phyloP scores from a whole-genome alignment of 148 eudicot genomes.

The Rhododendron mucronatum region DNA sequence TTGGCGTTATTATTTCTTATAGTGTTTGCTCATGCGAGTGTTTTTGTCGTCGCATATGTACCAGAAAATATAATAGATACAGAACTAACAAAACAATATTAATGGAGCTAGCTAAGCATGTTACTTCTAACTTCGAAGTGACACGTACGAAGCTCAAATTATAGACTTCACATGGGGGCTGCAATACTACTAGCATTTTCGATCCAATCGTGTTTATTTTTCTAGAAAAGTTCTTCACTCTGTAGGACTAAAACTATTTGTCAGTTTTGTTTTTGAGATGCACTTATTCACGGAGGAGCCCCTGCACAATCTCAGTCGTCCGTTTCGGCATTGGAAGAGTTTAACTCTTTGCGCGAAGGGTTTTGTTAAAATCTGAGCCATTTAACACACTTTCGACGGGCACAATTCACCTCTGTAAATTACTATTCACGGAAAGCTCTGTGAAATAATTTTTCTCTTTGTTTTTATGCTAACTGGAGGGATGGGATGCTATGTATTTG shows the following conservation, averaged over 20 bases:
- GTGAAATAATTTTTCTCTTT: no score
- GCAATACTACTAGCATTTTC: neutral
- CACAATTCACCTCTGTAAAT: no score
- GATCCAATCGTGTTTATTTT: neutral
- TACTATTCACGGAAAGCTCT: no score
- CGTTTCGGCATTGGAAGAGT: no score
- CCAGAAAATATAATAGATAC: neutral
- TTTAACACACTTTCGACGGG: no score
- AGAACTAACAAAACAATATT: neutral
- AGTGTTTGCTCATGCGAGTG: neutral
- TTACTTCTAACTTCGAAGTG: neutral
- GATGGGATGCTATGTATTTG: no score
- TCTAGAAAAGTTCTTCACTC: neutral
- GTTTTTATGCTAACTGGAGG: neutral
- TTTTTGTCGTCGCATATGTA: neutral
- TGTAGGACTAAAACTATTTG: neutral
- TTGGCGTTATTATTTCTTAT: neutral
- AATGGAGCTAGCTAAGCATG: neutral
- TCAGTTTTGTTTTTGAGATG: no score
- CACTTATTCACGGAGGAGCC: no score
- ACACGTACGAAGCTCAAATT: neutral
- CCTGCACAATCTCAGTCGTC: no score
- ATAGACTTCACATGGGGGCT: neutral
- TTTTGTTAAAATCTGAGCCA: no score
- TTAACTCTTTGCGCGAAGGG: no score